These are phyloP conservation scores for Echinochloa phyllopogon DNA, from an alignment of 176 grass and related monocot genomes.

Conservation along the genomic window DNA sequence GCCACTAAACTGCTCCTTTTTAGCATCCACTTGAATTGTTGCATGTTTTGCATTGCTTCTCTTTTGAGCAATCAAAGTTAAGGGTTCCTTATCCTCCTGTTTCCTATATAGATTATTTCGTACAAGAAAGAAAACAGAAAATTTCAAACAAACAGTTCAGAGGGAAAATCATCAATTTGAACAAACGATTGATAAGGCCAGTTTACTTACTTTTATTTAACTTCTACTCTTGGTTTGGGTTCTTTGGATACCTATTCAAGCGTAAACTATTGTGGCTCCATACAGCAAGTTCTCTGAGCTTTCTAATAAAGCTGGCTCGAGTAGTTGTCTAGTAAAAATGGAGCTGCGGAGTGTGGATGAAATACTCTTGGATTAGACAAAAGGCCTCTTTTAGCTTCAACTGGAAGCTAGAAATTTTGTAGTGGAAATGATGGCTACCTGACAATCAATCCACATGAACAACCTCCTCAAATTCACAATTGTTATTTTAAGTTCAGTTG, in stretches of 20 bases:
- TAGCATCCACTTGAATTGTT: not conserved
- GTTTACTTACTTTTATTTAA: not conserved
- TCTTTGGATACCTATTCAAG: not conserved
- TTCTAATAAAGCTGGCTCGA: not conserved
- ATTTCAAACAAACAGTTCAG: not conserved
- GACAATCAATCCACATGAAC: not conserved
- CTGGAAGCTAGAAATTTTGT: not conserved
- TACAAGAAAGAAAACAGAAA: not conserved
- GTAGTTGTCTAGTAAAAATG: not conserved
- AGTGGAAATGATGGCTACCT: not conserved
- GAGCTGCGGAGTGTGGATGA: not conserved
- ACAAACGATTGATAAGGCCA: not conserved
- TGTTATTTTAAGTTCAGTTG: not conserved
- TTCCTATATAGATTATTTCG: not conserved
- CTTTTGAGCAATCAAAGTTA: not conserved
- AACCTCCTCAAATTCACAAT: not conserved
- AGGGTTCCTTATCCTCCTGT: not conserved
- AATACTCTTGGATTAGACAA: not conserved
- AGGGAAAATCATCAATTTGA: not conserved
- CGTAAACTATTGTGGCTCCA: not conserved
- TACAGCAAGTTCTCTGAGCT: not conserved
- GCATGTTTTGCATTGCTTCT: not conserved
- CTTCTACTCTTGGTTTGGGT: not conserved
- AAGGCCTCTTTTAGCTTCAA: not conserved
- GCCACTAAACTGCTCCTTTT: slow-evolving; percentile 6